phyloP scores from a whole-genome alignment of 208 protist genomes.

The Polymyxa betae region DNA sequence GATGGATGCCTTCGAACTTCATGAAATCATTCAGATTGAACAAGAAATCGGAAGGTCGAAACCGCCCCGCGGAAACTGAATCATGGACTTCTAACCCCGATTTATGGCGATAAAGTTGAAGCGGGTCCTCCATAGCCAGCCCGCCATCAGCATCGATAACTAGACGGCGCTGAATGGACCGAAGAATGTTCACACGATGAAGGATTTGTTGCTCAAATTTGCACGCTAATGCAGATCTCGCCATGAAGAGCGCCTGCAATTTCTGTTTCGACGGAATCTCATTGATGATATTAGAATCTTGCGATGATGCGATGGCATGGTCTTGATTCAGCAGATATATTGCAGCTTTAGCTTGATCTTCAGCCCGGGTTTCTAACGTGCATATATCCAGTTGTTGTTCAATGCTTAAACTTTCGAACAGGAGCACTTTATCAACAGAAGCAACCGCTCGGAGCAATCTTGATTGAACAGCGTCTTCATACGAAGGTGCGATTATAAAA shows the following conservation, averaged over 20 bases:
- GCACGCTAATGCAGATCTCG: neutral
- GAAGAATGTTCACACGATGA: conserved; percentile 2
- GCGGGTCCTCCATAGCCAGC: neutral
- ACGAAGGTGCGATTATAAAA: neutral
- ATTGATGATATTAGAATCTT: neutral
- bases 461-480: neutral
- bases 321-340: too few relatives aligned
- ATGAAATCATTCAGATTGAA: neutral
- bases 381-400: neutral
- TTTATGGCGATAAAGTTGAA: conserved; percentile 25
- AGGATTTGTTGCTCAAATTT: neutral
- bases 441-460: neutral
- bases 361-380: neutral
- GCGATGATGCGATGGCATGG: neutral
- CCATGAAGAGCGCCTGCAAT: neutral
- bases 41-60: neutral
- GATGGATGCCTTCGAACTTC: neutral
- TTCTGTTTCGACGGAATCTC: neutral
- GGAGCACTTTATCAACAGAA: neutral
- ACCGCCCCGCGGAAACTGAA: neutral
- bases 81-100: neutral
- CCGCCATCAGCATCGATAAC: conserved; percentile 24
- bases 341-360: neutral
- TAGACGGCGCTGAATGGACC: conserved; percentile 23
- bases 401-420: neutral